phyloP scores from a whole-genome alignment of 2,329 filamentous ascomycete genomes.

The Colletotrichum echinochloae region DNA sequence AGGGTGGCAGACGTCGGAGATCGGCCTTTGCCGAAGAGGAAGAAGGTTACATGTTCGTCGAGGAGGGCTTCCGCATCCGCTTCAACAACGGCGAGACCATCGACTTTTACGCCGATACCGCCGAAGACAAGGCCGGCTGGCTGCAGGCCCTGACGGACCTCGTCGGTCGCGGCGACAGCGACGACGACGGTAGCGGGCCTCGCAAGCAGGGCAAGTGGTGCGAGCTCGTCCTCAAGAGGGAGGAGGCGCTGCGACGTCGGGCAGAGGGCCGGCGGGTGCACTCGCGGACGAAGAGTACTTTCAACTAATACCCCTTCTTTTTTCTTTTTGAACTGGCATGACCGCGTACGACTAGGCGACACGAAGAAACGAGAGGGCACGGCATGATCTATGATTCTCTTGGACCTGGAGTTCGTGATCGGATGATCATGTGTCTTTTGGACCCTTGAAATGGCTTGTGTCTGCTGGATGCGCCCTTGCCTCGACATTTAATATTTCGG shows the following conservation, averaged over 20 bases:
- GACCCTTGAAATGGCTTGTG: constrained; percentile 28
- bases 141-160: constrained; percentile 87
- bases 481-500: constrained; percentile 37
- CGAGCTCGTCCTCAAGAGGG: constrained; percentile 73
- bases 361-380: constrained; percentile 37
- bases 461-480: constrained; percentile 27
- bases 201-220: constrained; percentile 72
- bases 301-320: constrained; percentile 51
- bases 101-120: constrained; percentile 95
- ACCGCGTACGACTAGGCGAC: constrained; percentile 33
- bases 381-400: constrained; percentile 42
- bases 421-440: constrained; percentile 39
- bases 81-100: constrained; percentile 99
- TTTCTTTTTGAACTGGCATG: constrained; percentile 37
- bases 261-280: constrained; percentile 64
- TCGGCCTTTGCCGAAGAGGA: constrained; percentile 98
- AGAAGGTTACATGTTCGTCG: constrained; percentile 99
- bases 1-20: constrained; percentile 83
- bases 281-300: constrained; percentile 70
- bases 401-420: constrained; percentile 41
- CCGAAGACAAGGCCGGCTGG: constrained; percentile 91
- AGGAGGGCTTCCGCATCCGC: constrained; percentile 98
- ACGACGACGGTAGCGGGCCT: constrained; percentile 57
- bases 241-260: constrained; percentile 68
- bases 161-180: constrained; percentile 66